phyloP scores from a whole-genome alignment of 1,284 basidiomycete species.

The Cryptococcus amylolentus region DNA sequence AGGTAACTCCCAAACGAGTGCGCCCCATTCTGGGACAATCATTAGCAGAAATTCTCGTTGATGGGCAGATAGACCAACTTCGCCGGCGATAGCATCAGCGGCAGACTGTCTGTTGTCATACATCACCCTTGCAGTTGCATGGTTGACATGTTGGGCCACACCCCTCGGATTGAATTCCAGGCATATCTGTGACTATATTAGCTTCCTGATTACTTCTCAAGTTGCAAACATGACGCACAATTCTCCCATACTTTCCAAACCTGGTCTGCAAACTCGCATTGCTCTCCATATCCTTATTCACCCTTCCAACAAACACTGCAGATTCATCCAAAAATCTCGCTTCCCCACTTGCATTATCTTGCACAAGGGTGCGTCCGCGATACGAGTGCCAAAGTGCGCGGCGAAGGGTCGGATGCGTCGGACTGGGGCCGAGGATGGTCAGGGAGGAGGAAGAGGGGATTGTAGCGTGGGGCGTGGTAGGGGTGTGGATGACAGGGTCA shows the following conservation, averaged over 20 bases:
- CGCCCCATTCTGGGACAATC: slow-evolving; percentile 15
- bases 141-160: slow-evolving; percentile 5
- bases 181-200: slow-evolving; percentile 13
- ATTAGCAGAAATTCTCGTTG: background rate
- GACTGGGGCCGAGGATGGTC: background rate
- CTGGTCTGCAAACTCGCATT: slow-evolving; percentile 19
- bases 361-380: slow-evolving; percentile 22
- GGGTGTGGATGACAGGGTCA: background rate
- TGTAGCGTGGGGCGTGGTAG: background rate
- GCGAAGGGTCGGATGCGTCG: slow-evolving; percentile 13
- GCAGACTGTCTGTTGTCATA: slow-evolving; percentile 25
- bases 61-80: slow-evolving; percentile 21
- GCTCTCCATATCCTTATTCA: slow-evolving; percentile 31
- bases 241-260: slow-evolving; percentile 36
- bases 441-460: background rate
- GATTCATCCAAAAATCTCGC: slow-evolving; percentile 28
- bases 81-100: slow-evolving; percentile 21
- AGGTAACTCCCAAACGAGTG: slow-evolving; percentile 29
- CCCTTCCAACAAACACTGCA: slow-evolving; percentile 32
- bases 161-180: slow-evolving; percentile 29
- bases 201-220: background rate
- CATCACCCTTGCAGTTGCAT: slow-evolving; percentile 30
- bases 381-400: slow-evolving; percentile 21
- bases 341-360: slow-evolving; percentile 13
- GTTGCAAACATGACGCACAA: slow-evolving; percentile 17